Percentiles rank a stretch among this genome's conserved stretches.
Conservation (phyloP, 805 yeast genomes). For the Kuraishia borneana region DNA sequence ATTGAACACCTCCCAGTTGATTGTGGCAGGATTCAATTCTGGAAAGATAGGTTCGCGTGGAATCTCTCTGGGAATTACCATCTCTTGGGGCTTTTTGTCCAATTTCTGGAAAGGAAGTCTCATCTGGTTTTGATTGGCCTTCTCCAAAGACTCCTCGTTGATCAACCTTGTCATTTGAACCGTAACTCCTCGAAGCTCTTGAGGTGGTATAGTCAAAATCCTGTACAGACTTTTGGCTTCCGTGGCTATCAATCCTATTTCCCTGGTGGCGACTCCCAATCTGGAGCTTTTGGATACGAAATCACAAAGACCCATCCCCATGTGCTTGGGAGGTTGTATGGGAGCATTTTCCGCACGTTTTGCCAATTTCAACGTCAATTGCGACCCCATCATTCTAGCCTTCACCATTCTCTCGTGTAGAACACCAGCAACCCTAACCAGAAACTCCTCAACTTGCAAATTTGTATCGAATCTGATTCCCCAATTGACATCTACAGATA, state of each 20-base stretch:
- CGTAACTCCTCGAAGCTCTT: conserved; percentile 71
- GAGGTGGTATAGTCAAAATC: conserved; percentile 45
- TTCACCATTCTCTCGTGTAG: conserved; percentile 39
- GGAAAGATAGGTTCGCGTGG: conserved; percentile 1
- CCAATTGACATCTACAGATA: conserved; percentile 85
- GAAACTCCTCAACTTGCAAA: conserved; percentile 53
- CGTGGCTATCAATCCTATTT: conserved; percentile 46
- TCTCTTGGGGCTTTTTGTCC: conserved; percentile 5
- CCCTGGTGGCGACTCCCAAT: conserved; percentile 52
- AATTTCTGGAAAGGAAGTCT: conserved; percentile 20
- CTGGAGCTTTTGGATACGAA: conserved; percentile 44
- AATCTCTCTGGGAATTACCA: conserved; percentile 3
- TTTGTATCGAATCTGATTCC: conserved; percentile 67
- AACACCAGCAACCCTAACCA: conserved; percentile 48
- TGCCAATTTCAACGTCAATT: conserved; percentile 56
- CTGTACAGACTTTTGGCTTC: conserved; percentile 49
- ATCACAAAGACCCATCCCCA: conserved; percentile 82
- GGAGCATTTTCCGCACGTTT: conserved; percentile 59
- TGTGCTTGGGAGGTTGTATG: conserved; percentile 58
- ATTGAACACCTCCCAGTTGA: conserved; percentile 56
- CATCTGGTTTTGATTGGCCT: conserved; percentile 17
- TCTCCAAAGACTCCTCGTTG: conserved; percentile 16
- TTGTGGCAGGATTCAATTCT: conserved; percentile 10
- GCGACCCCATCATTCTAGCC: conserved; percentile 38
- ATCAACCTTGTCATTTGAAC: conserved; percentile 52